A percentile compares a stretch with the other conserved stretches of the same genome.
phyloP scores from a whole-genome alignment of 305 asterid species.

The Fraxinus angustifolia region DNA sequence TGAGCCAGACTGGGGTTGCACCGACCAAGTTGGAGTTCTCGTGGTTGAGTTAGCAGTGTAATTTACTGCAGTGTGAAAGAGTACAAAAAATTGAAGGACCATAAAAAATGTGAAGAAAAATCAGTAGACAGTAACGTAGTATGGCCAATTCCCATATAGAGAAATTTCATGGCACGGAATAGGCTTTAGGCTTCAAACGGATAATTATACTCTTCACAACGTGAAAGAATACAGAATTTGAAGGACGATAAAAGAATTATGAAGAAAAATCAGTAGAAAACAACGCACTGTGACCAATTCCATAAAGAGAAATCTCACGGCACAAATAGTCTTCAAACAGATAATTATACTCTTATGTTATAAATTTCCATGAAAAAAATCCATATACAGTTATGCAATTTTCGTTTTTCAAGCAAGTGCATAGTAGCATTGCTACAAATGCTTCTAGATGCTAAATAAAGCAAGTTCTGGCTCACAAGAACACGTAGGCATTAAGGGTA shows the following conservation, averaged over 20 bases:
- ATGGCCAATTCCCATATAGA: background rate
- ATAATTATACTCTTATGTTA: background rate
- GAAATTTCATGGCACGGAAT: background rate
- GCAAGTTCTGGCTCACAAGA: slow-evolving; percentile 4
- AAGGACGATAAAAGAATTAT: background rate
- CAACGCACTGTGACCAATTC: background rate
- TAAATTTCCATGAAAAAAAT: slow-evolving; percentile 1
- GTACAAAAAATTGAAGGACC: slow-evolving; percentile 12
- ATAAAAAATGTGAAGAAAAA: slow-evolving; percentile 9
- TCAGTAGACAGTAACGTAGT: slow-evolving; percentile 14
- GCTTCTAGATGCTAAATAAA: background rate
- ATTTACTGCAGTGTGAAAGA: slow-evolving; percentile 44
- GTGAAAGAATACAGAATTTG: slow-evolving; percentile 14
- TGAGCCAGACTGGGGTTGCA: slow-evolving; percentile 55
- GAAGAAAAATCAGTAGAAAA: slow-evolving; percentile 17
- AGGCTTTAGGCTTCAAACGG: slow-evolving; percentile 17
- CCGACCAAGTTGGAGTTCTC: slow-evolving; percentile 71
- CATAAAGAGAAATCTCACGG: background rate
- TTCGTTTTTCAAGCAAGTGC: background rate
- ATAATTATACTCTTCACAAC: slow-evolving; percentile 27
- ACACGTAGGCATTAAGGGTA: background rate
- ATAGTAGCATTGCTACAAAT: slow-evolving; percentile 1
- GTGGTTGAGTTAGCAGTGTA: slow-evolving; percentile 42
- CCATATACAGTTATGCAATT: background rate
- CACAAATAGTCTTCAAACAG: slow-evolving; percentile 8